phyloP scores from a whole-genome alignment of 2,329 filamentous ascomycete species.

The Fusarium sarcochroum region DNA sequence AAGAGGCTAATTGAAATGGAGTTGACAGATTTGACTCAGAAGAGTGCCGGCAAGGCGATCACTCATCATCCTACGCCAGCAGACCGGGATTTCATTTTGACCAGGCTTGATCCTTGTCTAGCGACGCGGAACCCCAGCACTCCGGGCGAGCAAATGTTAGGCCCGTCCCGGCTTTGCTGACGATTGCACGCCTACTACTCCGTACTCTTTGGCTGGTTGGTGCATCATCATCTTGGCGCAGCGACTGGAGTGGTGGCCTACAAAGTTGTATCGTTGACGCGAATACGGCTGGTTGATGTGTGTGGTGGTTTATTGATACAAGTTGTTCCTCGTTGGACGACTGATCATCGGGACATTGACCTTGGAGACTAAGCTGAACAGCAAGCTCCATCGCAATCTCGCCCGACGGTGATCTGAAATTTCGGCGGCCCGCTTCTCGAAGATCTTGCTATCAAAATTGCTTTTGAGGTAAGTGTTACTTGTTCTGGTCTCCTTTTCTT shows the following conservation, averaged over 20 bases:
- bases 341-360: slow-evolving; percentile 32
- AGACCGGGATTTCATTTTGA: slow-evolving; percentile 29
- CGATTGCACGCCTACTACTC: slow-evolving; percentile 24
- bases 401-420: slow-evolving; percentile 34
- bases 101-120: slow-evolving; percentile 43
- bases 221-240: slow-evolving; percentile 33
- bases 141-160: slow-evolving; percentile 34
- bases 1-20: slow-evolving; percentile 44
- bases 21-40: slow-evolving; percentile 51
- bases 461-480: slow-evolving; percentile 35
- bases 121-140: slow-evolving; percentile 37
- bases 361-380: slow-evolving; percentile 29
- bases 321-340: slow-evolving; percentile 4
- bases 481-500: slow-evolving; percentile 14
- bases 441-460: slow-evolving; percentile 22
- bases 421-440: slow-evolving; percentile 18
- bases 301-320: slow-evolving; percentile 20
- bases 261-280: slow-evolving; percentile 43
- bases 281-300: slow-evolving; percentile 30
- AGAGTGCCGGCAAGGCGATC: slow-evolving; percentile 45
- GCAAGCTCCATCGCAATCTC: slow-evolving; percentile 45
- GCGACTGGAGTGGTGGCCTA: slow-evolving; percentile 40
- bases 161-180: slow-evolving; percentile 37
- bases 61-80: slow-evolving; percentile 41
- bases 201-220: slow-evolving; percentile 17